A percentile compares a stretch with the other conserved stretches of the same genome.
Conservation (phyloP, 1,284 basidiomycete species). For the Kwoniella shivajii region DNA sequence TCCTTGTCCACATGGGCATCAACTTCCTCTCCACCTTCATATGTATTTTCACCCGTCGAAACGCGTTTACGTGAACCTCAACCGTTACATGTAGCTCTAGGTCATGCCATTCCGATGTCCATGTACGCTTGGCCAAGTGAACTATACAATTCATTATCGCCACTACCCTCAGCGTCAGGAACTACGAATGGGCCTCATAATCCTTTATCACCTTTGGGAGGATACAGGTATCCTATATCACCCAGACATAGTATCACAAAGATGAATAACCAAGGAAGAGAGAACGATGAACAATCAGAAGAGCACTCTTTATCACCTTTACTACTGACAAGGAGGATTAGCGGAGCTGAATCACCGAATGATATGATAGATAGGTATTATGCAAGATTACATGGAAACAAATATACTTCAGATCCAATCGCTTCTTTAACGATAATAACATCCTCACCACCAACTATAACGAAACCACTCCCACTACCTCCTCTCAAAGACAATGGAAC, state of each 20-base stretch:
- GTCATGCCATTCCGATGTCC: constrained; percentile 47
- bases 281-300: background rate
- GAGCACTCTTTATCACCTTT: constrained; percentile 1
- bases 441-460: constrained; percentile 2
- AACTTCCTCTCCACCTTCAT: constrained; percentile 35
- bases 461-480: no score
- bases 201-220: background rate
- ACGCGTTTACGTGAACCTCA: constrained; percentile 38
- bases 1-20: constrained; percentile 41
- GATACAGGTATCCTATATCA: no score
- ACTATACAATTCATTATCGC: background rate
- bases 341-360: constrained; percentile 3
- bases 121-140: constrained; percentile 41
- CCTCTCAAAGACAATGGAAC: background rate
- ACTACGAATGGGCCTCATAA: background rate
- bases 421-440: constrained; percentile 33
- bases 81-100: constrained; percentile 32
- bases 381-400: background rate
- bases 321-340: constrained; percentile 11
- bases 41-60: constrained; percentile 45
- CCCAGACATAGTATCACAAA: background rate
- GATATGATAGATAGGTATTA: constrained; percentile 9
- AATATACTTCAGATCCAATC: constrained; percentile 31
- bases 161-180: background rate
- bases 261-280: background rate